phyloP scores from a whole-genome alignment of 805 yeast genomes.

The Saccharomycopsis sp. region DNA sequence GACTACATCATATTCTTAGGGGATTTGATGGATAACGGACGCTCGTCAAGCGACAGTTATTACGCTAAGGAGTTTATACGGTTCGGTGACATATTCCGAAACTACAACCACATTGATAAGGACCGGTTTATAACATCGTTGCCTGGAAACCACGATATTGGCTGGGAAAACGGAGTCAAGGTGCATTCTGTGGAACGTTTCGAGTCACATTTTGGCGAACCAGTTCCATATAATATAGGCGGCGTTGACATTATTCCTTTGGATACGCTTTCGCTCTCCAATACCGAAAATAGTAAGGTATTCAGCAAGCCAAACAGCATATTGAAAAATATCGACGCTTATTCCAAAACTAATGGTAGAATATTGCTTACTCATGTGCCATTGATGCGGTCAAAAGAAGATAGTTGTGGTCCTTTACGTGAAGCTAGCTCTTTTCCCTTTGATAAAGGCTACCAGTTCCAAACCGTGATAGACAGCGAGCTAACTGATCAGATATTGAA shows the following conservation, averaged over 20 bases:
- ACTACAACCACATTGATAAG: slow-evolving; percentile 40
- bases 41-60: slow-evolving; percentile 51
- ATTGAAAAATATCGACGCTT: slow-evolving; percentile 34
- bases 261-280: slow-evolving; percentile 82
- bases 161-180: slow-evolving; percentile 75
- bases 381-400: slow-evolving; percentile 56
- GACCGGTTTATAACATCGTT: slow-evolving; percentile 34
- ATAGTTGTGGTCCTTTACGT: slow-evolving; percentile 68
- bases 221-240: slow-evolving; percentile 38
- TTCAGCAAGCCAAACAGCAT: slow-evolving; percentile 44
- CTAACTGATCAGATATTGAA: slow-evolving; percentile 52
- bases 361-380: slow-evolving; percentile 86
- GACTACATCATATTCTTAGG: slow-evolving; percentile 78
- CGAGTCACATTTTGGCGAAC: slow-evolving; percentile 63
- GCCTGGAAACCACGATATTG: slow-evolving; percentile 97
- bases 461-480: slow-evolving; percentile 67
- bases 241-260: slow-evolving; percentile 71
- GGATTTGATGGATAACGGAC: slow-evolving; percentile 93
- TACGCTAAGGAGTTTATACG: slow-evolving; percentile 62
- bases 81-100: slow-evolving; percentile 56
- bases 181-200: slow-evolving; percentile 56
- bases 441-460: slow-evolving; percentile 74
- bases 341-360: slow-evolving; percentile 41
- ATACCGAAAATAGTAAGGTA: slow-evolving; percentile 40
- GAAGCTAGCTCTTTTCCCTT: slow-evolving; percentile 70